Evolutionary conservation across 1,284 basidiomycete genomes (phyloP).

Genomic region (Abortiporus biennis): DNA sequence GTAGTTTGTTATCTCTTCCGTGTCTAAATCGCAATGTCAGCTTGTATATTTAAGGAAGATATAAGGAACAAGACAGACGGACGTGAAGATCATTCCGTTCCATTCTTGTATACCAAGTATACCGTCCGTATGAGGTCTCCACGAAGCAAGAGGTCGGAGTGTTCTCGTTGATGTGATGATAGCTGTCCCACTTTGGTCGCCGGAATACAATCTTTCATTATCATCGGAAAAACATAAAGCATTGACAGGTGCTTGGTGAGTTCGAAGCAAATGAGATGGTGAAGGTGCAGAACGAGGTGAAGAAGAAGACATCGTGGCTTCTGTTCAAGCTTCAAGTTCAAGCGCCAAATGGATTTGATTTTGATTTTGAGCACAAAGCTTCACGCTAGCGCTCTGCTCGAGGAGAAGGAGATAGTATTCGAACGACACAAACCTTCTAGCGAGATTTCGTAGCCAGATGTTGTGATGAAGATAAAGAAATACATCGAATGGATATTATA

Average conservation of each 20-base stretch:
- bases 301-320: constrained; percentile 14
- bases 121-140: constrained; percentile 75
- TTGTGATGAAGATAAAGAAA: too few species aligned
- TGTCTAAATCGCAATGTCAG: constrained; percentile 45
- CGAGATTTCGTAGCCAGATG: too few species aligned
- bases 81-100: constrained; percentile 67
- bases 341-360: background rate
- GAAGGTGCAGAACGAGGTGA: constrained; percentile 35
- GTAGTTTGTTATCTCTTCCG: constrained; percentile 79
- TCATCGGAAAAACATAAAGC: constrained; percentile 55
- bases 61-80: constrained; percentile 16
- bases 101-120: constrained; percentile 76
- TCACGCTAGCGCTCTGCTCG: too few species aligned
- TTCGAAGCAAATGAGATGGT: constrained; percentile 72
- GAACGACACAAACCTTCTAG: too few species aligned
- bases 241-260: constrained; percentile 57
- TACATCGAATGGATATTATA: too few species aligned
- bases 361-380: too few species aligned
- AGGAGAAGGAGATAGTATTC: too few species aligned
- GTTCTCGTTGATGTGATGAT: constrained; percentile 67
- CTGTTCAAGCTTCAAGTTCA: background rate
- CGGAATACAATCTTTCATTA: constrained; percentile 77
- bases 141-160: constrained; percentile 63
- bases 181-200: constrained; percentile 69
- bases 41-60: background rate